Conservation (phyloP, 768 basidiomycete genomes). For the Boletus rubropictus region DNA sequence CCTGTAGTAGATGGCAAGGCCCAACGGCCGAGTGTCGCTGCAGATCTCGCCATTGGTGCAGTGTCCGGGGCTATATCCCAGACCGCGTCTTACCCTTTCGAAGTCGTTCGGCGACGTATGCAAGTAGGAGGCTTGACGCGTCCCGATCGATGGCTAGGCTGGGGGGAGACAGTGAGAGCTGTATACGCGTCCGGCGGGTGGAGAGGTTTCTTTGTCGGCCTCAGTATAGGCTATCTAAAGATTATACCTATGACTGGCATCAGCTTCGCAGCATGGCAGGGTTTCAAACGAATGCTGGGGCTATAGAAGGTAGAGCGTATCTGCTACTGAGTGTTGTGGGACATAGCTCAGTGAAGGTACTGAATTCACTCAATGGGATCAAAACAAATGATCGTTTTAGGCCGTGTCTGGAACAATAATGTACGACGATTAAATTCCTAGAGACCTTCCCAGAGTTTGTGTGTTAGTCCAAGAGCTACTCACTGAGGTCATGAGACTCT, state of each 20-base stretch:
- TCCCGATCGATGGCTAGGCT: constrained; percentile 72
- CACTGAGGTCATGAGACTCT: too few relatives aligned
- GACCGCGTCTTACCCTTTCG: constrained; percentile 91
- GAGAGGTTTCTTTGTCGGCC: constrained; percentile 87
- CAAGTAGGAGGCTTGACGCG: constrained; percentile 85
- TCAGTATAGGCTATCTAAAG: constrained; percentile 90
- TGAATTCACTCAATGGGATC: not conserved
- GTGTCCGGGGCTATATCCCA: constrained; percentile 81
- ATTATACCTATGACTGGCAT: constrained; percentile 95
- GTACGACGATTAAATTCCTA: too few relatives aligned
- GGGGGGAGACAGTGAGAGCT: constrained; percentile 64
- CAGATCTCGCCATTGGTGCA: constrained; percentile 80
- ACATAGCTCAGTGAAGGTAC: not conserved
- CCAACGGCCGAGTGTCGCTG: constrained; percentile 37
- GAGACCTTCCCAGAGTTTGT: too few relatives aligned
- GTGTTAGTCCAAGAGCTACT: too few relatives aligned
- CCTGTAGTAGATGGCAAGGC: constrained; percentile 41
- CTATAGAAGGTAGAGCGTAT: constrained; percentile 20
- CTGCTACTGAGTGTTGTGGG: not conserved
- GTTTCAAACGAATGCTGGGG: constrained; percentile 26
- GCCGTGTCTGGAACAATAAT: too few relatives aligned
- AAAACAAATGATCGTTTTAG: not conserved
- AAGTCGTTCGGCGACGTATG: constrained; percentile 87
- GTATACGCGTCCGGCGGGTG: constrained; percentile 69
- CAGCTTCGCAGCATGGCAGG: constrained; percentile 87